Base-by-base conservation (phyloP, 2,329 filamentous ascomycete species). In the Alternaria infectoria region DNA sequence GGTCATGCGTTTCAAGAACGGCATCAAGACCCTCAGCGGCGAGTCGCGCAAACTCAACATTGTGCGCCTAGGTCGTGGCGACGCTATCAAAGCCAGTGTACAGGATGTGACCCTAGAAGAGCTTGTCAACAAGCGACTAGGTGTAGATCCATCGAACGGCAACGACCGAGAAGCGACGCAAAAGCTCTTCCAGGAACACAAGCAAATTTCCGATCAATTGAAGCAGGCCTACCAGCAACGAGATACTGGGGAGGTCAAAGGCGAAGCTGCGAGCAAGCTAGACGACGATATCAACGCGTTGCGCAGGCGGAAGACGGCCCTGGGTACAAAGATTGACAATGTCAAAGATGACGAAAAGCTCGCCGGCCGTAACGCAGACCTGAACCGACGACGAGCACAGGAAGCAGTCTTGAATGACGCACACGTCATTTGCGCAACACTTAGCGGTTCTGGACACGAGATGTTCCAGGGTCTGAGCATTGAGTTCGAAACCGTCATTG, bases 401-500 rank as follows among this genome's bases (percentile, higher is more conserved):
- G 94, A 98, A 78, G 90, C 96, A 70, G 92, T 99, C 58, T 88
- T 99, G 49, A 91, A 97, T 75, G 90, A 90, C 23, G 93, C 96
- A 2, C 93, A 99, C 80, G 91, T 99, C 55, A 89, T 99, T 28
- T 99, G 96, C 80, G 92, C 95, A 45, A 99, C 96, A 0, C 88
- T 99, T 54, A 97, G 94, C 79, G 96, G 95, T 73, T 95, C 91
- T 79, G 96, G 96, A 4, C 96, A 99, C 75, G 96, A 99, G 70
- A 97, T 98, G 89, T 97, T 99, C 83, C 93, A 95, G 80, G 91
- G 91, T 71, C 83, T 99, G 59, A 94, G 92, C 72, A 93, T 99
- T 55, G 96, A 99, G 79, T 99, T 99, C 70, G 96, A 99, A 81
- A 98, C 96, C 0, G 96, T 99, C 69, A 92, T 99, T 71, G 97